Evolutionary conservation across 1,284 basidiomycete genomes (phyloP).

Genomic region (Ustilago trichophora): DNA sequence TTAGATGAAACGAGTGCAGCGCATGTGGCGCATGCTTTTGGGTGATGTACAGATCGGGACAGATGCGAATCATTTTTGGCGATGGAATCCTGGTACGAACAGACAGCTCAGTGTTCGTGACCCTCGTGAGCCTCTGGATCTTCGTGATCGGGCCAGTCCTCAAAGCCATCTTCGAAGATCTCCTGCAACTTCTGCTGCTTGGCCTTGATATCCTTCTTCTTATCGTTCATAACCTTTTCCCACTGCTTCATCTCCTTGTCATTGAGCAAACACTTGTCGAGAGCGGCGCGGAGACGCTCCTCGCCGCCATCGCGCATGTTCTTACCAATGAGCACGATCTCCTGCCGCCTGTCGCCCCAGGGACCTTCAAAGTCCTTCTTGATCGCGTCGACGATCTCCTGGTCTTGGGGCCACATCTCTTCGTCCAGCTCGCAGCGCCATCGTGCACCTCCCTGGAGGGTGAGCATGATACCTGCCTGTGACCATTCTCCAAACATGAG

Average conservation of each 20-base stretch:
- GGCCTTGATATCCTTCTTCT: slow-evolving; percentile 5
- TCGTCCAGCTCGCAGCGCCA: slow-evolving; percentile 68
- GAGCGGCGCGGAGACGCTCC: slow-evolving; percentile 62
- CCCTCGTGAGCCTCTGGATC: slow-evolving; percentile 55
- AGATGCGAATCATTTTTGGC: too few relatives aligned
- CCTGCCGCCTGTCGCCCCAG: slow-evolving; percentile 69
- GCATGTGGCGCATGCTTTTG: too few relatives aligned
- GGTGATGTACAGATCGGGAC: too few relatives aligned
- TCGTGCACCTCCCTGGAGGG: slow-evolving; percentile 66
- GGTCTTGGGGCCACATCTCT: slow-evolving; percentile 67
- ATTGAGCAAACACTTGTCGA: slow-evolving; percentile 67
- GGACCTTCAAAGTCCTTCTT: slow-evolving; percentile 67
- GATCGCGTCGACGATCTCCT: slow-evolving; percentile 67
- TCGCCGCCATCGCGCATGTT: slow-evolving; percentile 62
- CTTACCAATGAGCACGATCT: slow-evolving; percentile 68
- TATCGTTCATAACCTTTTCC: slow-evolving; percentile 67
- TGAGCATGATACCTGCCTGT: slow-evolving; percentile 69
- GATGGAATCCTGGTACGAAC: too few relatives aligned
- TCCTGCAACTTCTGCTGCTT: slow-evolving; percentile 64
- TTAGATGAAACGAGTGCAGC: too few relatives aligned
- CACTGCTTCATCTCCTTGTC: slow-evolving; percentile 68
- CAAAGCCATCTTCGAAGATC: slow-evolving; percentile 67
- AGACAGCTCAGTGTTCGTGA: slow-evolving; percentile 23
- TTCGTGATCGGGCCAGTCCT: slow-evolving; percentile 66
- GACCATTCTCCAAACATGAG: slow-evolving; percentile 69